Base-by-base conservation (phyloP, 2,329 filamentous ascomycete genomes). In the Phoma sp. region DNA sequence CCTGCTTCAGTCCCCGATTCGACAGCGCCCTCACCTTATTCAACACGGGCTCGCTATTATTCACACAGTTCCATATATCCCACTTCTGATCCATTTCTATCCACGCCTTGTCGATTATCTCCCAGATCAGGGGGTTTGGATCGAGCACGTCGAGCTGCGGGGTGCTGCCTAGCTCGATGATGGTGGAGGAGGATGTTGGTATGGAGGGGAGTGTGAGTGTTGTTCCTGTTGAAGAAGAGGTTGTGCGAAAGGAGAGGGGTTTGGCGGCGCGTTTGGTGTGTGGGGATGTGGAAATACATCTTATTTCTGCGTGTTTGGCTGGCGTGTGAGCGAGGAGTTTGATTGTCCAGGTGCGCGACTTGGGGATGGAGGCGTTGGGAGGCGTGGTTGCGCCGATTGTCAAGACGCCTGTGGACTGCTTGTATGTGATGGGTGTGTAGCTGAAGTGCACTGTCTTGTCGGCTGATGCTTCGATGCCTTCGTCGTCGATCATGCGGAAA, bases 401-500 rank as follows among this genome's bases (percentile, higher is more conserved):
- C 4, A 76, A 46, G 18, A 72, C 66, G 14, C 74, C 74, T 0
- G 69, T 70, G 15, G 66, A 60, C 42, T 75, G 73, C 54, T 74
- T 74, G 65, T 74, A 76, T 2, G 66, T 73, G 23, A 76, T 74
- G 14, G 72, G 67, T 1, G 70, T 74, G 46, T 66, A 61, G 48
- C 57, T 60, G 51, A 74, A 74, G 32, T 61, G 60, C 1, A 74
- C 73, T 7, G 66, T 71, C 18, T 69, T 61, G 28, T 64, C 59
- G 11, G 58, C 57, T 7, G 60, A 48, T 2, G 55, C 47, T 25
- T 72, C 66, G 21, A 57, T 28, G 26, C 61, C 67, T 5, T 63
- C 64, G 5, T 82, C 78, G 45, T 86, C 83, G 3, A 74, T 64
- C 49, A 74, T 68, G 42, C 62, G 53, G 61, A 74, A 74, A 3